Percentiles rank a stretch among this genome's conserved stretches.
These are phyloP conservation scores for Infundibulicybe gibba DNA, from an alignment of 768 basidiomycete species.

Conservation along the genomic window DNA sequence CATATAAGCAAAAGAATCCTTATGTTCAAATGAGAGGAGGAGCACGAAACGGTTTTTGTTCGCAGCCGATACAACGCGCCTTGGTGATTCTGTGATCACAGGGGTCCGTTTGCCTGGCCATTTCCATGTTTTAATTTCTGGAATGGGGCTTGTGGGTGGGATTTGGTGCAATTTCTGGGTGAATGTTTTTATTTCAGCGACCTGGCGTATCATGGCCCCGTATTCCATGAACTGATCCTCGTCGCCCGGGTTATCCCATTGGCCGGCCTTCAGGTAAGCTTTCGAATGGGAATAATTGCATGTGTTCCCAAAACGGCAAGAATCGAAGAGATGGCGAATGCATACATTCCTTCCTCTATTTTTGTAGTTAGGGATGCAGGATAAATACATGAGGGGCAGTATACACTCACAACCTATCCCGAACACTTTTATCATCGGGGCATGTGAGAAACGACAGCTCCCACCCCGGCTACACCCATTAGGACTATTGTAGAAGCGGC, in stretches of 20 bases:
- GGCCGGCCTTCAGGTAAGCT: slow-evolving; percentile 40
- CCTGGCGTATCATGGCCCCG: too few species aligned
- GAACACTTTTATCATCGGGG: too few species aligned
- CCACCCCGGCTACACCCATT: slow-evolving; percentile 42
- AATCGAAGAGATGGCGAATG: slow-evolving; percentile 29
- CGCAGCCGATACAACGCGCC: too few species aligned
- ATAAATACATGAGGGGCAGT: too few species aligned
- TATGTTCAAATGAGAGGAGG: slow-evolving; percentile 16
- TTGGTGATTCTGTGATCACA: too few species aligned
- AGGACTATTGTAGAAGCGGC: too few species aligned
- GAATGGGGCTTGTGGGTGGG: too few species aligned
- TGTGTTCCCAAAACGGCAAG: slow-evolving; percentile 34
- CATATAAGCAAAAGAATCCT: slow-evolving; percentile 6
- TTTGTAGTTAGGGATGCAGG: slow-evolving; percentile 10
- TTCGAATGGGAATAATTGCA: slow-evolving; percentile 47
- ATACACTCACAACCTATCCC: slow-evolving; percentile 47
- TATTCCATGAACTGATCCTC: slow-evolving; percentile 2
- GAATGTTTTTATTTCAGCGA: neutral
- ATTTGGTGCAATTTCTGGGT: too few species aligned
- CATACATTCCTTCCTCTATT: slow-evolving; percentile 33
- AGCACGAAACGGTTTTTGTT: slow-evolving; percentile 14
- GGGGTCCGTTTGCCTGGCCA: too few species aligned
- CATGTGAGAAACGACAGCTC: slow-evolving; percentile 35
- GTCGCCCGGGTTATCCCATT: slow-evolving; percentile 35
- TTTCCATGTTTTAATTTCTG: too few species aligned